These are phyloP conservation scores for Rhododendron simsii DNA, from an alignment of 148 eudicot species.

Conservation along the genomic window DNA sequence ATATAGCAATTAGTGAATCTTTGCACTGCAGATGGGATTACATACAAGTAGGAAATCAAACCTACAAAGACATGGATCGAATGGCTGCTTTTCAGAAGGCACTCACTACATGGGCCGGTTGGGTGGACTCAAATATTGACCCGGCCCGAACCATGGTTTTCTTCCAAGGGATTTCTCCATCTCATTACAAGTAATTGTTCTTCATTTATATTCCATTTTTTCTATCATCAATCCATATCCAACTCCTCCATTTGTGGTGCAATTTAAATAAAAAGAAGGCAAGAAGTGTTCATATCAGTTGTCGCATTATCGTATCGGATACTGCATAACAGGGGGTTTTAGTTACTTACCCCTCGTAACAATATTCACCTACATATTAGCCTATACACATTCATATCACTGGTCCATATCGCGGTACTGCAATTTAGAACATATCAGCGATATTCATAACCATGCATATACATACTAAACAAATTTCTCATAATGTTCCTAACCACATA, in stretches of 20 bases:
- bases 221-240: background rate
- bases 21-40: constrained; percentile 71
- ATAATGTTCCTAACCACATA: background rate
- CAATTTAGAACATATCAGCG: too few relatives aligned
- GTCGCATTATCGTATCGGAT: too few relatives aligned
- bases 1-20: background rate
- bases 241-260: background rate
- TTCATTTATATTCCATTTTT: background rate
- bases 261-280: background rate
- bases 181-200: constrained; percentile 83
- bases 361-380: too few relatives aligned
- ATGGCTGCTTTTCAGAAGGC: constrained; percentile 70
- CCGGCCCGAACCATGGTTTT: constrained; percentile 64
- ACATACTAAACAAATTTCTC: background rate
- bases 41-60: constrained; percentile 42
- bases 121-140: constrained; percentile 69
- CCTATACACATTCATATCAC: too few relatives aligned
- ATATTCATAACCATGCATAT: background rate
- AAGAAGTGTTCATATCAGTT: background rate
- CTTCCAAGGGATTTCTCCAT: constrained; percentile 96
- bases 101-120: constrained; percentile 72
- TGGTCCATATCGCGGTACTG: background rate
- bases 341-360: background rate
- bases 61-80: constrained; percentile 69
- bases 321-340: background rate